These are phyloP conservation scores for Misopates orontium DNA, from an alignment of 257 asterid species.

Conservation along the genomic window DNA sequence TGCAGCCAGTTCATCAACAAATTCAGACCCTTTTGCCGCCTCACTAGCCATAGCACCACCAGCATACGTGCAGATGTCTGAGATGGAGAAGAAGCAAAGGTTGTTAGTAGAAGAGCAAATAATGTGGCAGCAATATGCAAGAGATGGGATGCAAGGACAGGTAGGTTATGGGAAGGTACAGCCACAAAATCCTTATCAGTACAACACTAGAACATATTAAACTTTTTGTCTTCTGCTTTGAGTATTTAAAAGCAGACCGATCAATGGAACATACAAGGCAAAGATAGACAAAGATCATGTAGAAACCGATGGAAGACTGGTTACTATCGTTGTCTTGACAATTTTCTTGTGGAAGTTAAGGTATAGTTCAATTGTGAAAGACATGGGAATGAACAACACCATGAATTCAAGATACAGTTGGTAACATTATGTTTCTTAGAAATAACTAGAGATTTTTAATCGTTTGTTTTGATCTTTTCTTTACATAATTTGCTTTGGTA, in stretches of 20 bases:
- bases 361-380: background rate
- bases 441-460: background rate
- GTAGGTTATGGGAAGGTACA: conserved; percentile 47
- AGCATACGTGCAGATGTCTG: conserved; percentile 87
- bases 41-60: conserved; percentile 78
- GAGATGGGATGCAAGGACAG: conserved; percentile 86
- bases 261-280: background rate
- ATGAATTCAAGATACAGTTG: too few relatives aligned
- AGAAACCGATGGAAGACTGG: conserved; percentile 14
- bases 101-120: conserved; percentile 71
- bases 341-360: conserved; percentile 18
- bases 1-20: conserved; percentile 16
- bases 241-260: background rate
- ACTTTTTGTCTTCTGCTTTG: conserved; percentile 17
- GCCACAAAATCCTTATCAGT: conserved; percentile 37
- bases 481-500: too few relatives aligned
- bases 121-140: conserved; percentile 89
- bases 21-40: conserved; percentile 68
- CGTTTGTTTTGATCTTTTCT: background rate
- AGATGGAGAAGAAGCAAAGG: conserved; percentile 85
- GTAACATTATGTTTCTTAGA: background rate
- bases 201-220: conserved; percentile 47
- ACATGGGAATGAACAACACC: background rate
- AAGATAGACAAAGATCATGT: background rate
- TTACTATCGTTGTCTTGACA: background rate